Evolutionary conservation across 1,284 basidiomycete genomes (phyloP), one percentile per base, ranked within the genome.

Genomic region (Athelia psychrophila): DNA sequence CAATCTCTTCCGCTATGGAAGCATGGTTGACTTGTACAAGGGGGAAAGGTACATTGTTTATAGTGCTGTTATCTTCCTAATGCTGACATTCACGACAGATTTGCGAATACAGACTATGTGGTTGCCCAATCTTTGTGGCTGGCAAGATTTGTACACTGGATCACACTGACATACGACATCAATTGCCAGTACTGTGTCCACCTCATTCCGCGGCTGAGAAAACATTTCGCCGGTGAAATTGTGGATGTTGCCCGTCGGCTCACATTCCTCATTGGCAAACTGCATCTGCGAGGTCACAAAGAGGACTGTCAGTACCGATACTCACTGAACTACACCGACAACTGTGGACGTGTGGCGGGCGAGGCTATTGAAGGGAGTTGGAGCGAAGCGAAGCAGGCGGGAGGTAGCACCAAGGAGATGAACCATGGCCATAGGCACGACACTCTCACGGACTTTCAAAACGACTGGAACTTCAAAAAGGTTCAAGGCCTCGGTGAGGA

Each of bases 371-470:
- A 65, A 48, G 13, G 46, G 22, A 45, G 51, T 8, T 66, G 62
- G 60, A 48, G 52, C 12, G 55, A 64, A 44, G 13, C 47, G 6
- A 64, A 63, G 20, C 58, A 58, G 22, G 46, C 53, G 20, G 59
- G 56, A 9, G 60, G 59, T 2, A 64, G 59, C 42, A 63, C 64
- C 1, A 27, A 50, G 13, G 52, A 67, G 48, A 60, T 58, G 63
- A 65, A 64, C 45, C 24, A 54, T 36, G 64, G 65, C 5, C 59
- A 64, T 49, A 45, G 64, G 10, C 64, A 65, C 47, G 62, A 66
- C 44, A 50, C 49, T 1, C 36, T 66, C 2, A 55, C 54, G 33
- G 61, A 54, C 19, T 55, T 53, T 25, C 54, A 56, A 18, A 54
- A 50, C 15, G 51, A 60, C 35, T 65, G 60, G 58, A 61, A 63